phyloP scores from a whole-genome alignment of 768 basidiomycete species.

The Termitomyces eurrhizus region DNA sequence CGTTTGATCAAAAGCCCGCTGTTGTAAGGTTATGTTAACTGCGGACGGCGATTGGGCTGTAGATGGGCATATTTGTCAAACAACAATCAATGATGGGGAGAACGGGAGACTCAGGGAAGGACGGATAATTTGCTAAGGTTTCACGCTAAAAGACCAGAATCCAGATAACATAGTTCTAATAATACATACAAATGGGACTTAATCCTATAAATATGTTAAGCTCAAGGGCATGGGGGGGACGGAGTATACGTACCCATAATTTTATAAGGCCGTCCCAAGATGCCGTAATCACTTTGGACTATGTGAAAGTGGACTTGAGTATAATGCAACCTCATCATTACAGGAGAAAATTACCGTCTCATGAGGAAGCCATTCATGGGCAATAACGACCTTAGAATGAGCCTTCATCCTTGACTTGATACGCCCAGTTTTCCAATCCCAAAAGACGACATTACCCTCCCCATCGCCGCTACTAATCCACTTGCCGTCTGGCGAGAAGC shows the following conservation, averaged over 20 bases:
- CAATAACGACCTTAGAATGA: conserved; percentile 95
- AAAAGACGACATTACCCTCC: conserved; percentile 93
- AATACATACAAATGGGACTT: conserved; percentile 15
- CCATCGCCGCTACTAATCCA: conserved; percentile 98
- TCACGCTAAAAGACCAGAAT: neutral
- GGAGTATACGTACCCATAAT: conserved; percentile 72
- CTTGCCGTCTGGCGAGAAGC: conserved; percentile 97
- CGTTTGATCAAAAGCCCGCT: neutral
- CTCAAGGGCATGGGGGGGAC: conserved; percentile 10
- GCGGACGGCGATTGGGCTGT: neutral
- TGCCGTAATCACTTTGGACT: conserved; percentile 97
- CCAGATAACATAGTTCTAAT: conserved; percentile 12
- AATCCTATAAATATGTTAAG: conserved; percentile 32
- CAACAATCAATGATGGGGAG: neutral
- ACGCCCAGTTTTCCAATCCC: conserved; percentile 99
- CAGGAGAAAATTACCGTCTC: conserved; percentile 78
- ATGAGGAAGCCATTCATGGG: conserved; percentile 97
- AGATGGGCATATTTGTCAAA: neutral
- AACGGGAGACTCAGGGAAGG: neutral
- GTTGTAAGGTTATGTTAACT: neutral
- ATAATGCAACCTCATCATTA: conserved; percentile 21
- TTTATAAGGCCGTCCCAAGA: conserved; percentile 99
- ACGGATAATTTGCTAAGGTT: neutral
- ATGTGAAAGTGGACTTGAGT: conserved; percentile 15
- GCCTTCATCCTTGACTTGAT: conserved; percentile 88